Evolutionary conservation across 139 green algal species (phyloP).

Genomic region (Diplosphaera chodatii): DNA sequence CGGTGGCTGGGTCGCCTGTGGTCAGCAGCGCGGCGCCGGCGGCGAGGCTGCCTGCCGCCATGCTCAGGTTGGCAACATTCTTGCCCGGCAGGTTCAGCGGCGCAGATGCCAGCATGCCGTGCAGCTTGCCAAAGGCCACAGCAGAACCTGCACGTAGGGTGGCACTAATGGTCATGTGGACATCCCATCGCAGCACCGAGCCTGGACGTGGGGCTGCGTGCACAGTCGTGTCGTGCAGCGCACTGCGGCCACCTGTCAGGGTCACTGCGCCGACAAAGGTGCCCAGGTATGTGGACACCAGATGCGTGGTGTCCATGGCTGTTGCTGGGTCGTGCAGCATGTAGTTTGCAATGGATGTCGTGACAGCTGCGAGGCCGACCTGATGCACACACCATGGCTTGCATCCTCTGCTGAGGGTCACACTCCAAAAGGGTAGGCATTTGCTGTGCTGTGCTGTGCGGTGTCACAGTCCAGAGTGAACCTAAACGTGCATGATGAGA

Average conservation of each 20-base stretch:
- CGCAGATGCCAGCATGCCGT: constrained; percentile 60
- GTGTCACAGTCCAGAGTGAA: too few relatives aligned
- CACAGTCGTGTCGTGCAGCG: too few relatives aligned
- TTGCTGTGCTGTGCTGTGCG: too few relatives aligned
- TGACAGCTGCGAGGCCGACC: constrained; percentile 60
- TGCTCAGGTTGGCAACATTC: constrained; percentile 63
- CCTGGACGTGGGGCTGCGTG: too few relatives aligned
- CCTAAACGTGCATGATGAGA: too few relatives aligned
- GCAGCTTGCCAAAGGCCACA: constrained; percentile 87
- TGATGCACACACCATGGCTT: not conserved
- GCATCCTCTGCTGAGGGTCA: too few relatives aligned
- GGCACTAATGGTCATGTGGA: too few relatives aligned
- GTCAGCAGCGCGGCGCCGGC: constrained; percentile 44
- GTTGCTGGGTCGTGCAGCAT: constrained; percentile 43
- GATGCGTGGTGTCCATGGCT: constrained; percentile 49
- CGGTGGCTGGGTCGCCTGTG: constrained; percentile 34
- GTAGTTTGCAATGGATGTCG: constrained; percentile 65
- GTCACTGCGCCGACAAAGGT: constrained; percentile 82
- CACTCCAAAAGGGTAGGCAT: too few relatives aligned
- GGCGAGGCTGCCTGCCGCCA: constrained; percentile 42
- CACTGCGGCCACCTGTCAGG: constrained; percentile 79
- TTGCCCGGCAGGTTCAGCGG: constrained; percentile 71
- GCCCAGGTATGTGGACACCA: constrained; percentile 64
- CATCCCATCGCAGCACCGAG: too few relatives aligned
- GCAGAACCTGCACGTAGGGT: constrained; percentile 59